phyloP scores from a whole-genome alignment of 2,329 filamentous ascomycete species.

The Exophiala lecanii-corni region DNA sequence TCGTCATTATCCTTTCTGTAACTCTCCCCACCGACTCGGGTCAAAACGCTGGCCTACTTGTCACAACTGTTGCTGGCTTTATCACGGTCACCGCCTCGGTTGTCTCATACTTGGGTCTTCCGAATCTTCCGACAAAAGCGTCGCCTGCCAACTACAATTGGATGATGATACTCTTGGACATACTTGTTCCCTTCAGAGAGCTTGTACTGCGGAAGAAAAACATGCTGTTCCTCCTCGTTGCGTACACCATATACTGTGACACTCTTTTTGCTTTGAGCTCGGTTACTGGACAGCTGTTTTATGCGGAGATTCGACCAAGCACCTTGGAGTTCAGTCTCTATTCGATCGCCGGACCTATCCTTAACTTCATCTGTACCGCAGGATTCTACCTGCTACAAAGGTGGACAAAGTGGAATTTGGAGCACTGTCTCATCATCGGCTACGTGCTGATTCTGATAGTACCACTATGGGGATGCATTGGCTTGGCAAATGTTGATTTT shows the following conservation, averaged over 20 bases:
- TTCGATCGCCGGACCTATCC: neutral
- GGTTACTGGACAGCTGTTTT: slow-evolving; percentile 1
- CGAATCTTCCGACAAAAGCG: neutral
- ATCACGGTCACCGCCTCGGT: slow-evolving; percentile 2
- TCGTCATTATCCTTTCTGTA: slow-evolving; percentile 3
- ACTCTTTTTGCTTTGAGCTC: slow-evolving; percentile 1
- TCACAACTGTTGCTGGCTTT: slow-evolving; percentile 6
- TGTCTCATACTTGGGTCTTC: slow-evolving; percentile 3
- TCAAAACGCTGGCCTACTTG: slow-evolving; percentile 1
- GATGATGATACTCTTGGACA: neutral
- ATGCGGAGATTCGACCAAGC: neutral
- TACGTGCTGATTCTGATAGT: slow-evolving; percentile 63
- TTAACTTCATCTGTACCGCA: neutral
- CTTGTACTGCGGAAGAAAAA: slow-evolving; percentile 1
- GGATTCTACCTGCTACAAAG: neutral
- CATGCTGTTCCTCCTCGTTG: neutral
- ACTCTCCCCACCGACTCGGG: neutral
- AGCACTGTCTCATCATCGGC: slow-evolving; percentile 59
- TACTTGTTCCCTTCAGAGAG: slow-evolving; percentile 3
- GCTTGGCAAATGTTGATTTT: slow-evolving; percentile 1
- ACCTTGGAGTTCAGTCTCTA: slow-evolving; percentile 5
- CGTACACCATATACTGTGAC: slow-evolving; percentile 8
- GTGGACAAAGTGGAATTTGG: slow-evolving; percentile 46
- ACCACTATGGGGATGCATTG: slow-evolving; percentile 7
- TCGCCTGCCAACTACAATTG: neutral